phyloP scores from a whole-genome alignment of 768 basidiomycete species.

The Amanita subjunquillea region DNA sequence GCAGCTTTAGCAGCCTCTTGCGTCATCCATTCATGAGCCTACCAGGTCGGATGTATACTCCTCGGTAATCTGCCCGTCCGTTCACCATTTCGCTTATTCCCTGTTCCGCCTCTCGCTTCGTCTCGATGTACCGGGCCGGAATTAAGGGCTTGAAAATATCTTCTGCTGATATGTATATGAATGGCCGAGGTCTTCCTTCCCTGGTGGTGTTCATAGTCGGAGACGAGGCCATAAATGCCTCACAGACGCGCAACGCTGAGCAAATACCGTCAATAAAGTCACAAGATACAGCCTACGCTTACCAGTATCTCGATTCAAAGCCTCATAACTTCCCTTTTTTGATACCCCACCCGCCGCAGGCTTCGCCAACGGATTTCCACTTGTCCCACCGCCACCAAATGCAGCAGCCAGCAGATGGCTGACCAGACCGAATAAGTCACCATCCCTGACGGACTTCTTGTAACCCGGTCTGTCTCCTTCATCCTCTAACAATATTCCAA shows the following conservation, averaged over 20 bases:
- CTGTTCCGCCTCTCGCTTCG: constrained; percentile 87
- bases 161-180: constrained; percentile 93
- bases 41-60: constrained; percentile 88
- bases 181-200: constrained; percentile 41
- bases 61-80: constrained; percentile 39
- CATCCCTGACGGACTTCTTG: constrained; percentile 60
- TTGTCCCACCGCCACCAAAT: constrained; percentile 21
- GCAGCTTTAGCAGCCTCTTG: constrained; percentile 7
- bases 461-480: constrained; percentile 42
- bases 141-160: constrained; percentile 86
- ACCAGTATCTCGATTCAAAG: constrained; percentile 88
- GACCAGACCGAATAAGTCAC: constrained; percentile 42
- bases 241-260: constrained; percentile 65
- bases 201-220: constrained; percentile 16
- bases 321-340: constrained; percentile 50
- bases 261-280: constrained; percentile 3
- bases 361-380: constrained; percentile 54
- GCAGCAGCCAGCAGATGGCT: constrained; percentile 26
- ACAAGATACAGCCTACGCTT: constrained; percentile 15
- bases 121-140: constrained; percentile 78
- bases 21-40: constrained; percentile 19
- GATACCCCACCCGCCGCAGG: constrained; percentile 16
- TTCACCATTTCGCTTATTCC: constrained; percentile 47
- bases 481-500: constrained; percentile 80
- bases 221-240: constrained; percentile 52